phyloP scores from a whole-genome alignment of 371 early-diverging fungal genomes.

The Mucor piriformis region DNA sequence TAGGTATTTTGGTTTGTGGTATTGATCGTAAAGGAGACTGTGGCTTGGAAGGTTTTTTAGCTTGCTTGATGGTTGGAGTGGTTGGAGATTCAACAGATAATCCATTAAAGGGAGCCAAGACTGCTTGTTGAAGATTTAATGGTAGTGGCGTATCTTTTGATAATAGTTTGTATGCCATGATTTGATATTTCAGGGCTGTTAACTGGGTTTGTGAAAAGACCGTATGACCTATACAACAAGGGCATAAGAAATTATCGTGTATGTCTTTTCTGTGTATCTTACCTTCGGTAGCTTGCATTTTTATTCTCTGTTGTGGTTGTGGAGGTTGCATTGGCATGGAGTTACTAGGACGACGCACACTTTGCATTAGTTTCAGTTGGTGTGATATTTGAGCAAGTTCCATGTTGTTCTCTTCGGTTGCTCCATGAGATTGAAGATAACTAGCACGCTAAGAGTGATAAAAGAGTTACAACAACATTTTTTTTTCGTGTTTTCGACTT shows the following conservation, averaged over 20 bases:
- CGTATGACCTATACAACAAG: neutral
- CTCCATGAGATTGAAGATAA: conserved; percentile 53
- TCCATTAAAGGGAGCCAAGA: conserved; percentile 49
- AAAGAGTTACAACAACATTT: neutral
- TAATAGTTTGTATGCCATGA: conserved; percentile 76
- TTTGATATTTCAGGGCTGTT: conserved; percentile 70
- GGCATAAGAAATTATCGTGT: neutral
- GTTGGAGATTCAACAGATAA: neutral
- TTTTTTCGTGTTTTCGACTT: neutral
- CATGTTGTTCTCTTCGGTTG: conserved; percentile 64
- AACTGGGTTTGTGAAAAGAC: conserved; percentile 64
- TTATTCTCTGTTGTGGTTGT: neutral
- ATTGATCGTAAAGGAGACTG: neutral
- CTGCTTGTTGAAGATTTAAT: conserved; percentile 62
- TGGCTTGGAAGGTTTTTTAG: neutral
- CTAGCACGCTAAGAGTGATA: conserved; percentile 19
- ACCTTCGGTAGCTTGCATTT: neutral
- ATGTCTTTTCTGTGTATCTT: neutral
- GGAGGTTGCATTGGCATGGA: neutral
- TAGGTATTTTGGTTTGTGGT: neutral
- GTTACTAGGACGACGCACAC: neutral
- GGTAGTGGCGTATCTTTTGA: conserved; percentile 77
- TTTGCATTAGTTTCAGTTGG: conserved; percentile 32
- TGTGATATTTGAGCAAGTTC: conserved; percentile 67
- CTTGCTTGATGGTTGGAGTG: neutral